Conservation (phyloP, 352 stramenopile genomes). For the Albugo laibachii region DNA sequence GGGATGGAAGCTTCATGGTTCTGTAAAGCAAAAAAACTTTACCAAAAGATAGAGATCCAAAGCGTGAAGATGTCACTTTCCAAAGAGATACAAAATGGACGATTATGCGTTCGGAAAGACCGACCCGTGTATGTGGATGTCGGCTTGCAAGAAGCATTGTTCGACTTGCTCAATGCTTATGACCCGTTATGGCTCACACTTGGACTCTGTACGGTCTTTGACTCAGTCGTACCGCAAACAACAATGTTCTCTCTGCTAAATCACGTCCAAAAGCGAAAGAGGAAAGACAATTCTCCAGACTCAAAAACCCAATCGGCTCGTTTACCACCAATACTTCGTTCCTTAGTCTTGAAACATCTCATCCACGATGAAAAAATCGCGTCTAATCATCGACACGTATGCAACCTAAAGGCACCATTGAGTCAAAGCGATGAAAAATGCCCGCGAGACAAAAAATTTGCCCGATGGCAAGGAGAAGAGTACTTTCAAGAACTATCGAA, state of each 20-base stretch:
- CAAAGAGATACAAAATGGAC: constrained; percentile 44
- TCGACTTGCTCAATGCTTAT: constrained; percentile 80
- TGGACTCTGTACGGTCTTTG: constrained; percentile 75
- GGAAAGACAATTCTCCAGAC: not conserved
- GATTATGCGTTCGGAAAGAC: constrained; percentile 69
- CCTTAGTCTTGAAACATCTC: not conserved
- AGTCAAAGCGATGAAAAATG: not conserved
- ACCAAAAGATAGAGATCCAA: constrained; percentile 27
- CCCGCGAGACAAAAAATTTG: not conserved
- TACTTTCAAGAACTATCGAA: constrained; percentile 74
- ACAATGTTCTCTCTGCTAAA: not conserved
- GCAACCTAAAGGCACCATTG: constrained; percentile 35
- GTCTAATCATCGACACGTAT: constrained; percentile 5
- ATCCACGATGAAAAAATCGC: not conserved
- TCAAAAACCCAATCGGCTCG: not conserved
- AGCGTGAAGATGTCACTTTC: constrained; percentile 38
- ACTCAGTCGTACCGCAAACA: too few relatives aligned
- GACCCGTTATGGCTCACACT: constrained; percentile 82
- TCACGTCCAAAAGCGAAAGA: not conserved
- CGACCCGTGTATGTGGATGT: constrained; percentile 82
- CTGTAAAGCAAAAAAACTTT: constrained; percentile 50
- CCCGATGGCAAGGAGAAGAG: constrained; percentile 16
- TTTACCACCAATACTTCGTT: not conserved
- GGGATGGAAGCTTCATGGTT: constrained; percentile 47
- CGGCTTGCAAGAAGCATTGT: constrained; percentile 67